Evolutionary conservation across 306 rosid genomes (phyloP), one percentile per base, ranked within the genome.

Genomic region (Cucurbita argyrosperma): DNA sequence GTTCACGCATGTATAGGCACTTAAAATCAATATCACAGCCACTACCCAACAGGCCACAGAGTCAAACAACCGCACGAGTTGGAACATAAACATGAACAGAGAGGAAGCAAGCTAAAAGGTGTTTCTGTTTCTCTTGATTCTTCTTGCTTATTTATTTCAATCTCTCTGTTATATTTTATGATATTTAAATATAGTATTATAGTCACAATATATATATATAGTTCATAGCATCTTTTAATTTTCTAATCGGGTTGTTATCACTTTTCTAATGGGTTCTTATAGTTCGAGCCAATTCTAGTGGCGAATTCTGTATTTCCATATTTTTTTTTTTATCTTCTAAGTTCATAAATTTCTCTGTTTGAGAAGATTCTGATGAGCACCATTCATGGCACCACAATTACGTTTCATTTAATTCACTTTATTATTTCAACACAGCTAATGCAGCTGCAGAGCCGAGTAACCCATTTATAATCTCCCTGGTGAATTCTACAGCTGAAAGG

Each of bases 1-100:
- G 97, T 80, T 82, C 90, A 49, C 75, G 78, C 63, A 95, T 91
- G 92, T 95, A 88, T 85, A 81, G 72, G 19, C 76, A 78, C 59
- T 77, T 95, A 78, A 82, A 74, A 55, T 73, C 86, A 55, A 70
- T 73, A 57, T 72, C 92, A 39, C 87, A 79, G 76, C 64, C 79
- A 71, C 50, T 75, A 4, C 76, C 85, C 58, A 69, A 37, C 46
- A 15, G 57, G 21, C 40, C 73, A 21, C 56, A 47, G 11, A 47
- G 5, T 46, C 73, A 63, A 40, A n/a, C 70, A 40, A 40, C 70
- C n/a, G 2, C 71, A 11, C 71, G n/a, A 18, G 18, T 18, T 45
- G 54, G 10, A 45, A 18, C 54, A 19, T 40, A 30, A 65, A 40
- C 64, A 58, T 38, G 47, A 67, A 46, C 73, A 67, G 10, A 67